Conservation (phyloP, 495 filamentous ascomycete species). For the Poronia punctata region DNA sequence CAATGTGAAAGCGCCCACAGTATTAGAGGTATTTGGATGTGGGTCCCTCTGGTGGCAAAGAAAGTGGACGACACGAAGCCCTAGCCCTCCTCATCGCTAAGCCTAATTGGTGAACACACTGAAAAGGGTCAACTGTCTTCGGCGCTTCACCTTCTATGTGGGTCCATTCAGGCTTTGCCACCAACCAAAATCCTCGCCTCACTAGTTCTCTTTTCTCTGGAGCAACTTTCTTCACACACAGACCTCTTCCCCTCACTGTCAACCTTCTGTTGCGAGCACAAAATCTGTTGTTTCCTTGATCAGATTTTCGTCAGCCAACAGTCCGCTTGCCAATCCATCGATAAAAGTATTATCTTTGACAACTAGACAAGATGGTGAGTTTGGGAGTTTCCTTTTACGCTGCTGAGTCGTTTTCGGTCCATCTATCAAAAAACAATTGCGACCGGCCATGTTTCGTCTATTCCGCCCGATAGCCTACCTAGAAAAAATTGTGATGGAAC, state of each 20-base stretch:
- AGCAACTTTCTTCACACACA: constrained; percentile 26
- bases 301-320: constrained; percentile 38
- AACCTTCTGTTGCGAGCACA: constrained; percentile 32
- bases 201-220: constrained; percentile 23
- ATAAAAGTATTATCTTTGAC: constrained; percentile 24
- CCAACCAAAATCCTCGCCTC: constrained; percentile 23
- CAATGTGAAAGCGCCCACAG: too few relatives aligned
- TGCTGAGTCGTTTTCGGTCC: background rate
- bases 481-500: too few relatives aligned
- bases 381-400: background rate
- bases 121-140: constrained; percentile 14
- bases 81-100: constrained; percentile 27
- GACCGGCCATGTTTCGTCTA: too few relatives aligned
- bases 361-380: constrained; percentile 56
- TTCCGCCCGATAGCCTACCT: too few relatives aligned
- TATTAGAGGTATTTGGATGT: too few relatives aligned
- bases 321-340: constrained; percentile 38
- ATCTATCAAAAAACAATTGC: too few relatives aligned
- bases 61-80: constrained; percentile 19
- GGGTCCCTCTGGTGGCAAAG: too few relatives aligned
- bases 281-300: constrained; percentile 36
- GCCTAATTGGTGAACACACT: constrained; percentile 14
- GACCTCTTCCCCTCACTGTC: constrained; percentile 27
- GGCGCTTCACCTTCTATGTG: constrained; percentile 18
- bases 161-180: constrained; percentile 14